These are phyloP conservation scores for Trichophyton rubrum DNA, from an alignment of 2,329 filamentous ascomycete genomes.

Conservation along the genomic window DNA sequence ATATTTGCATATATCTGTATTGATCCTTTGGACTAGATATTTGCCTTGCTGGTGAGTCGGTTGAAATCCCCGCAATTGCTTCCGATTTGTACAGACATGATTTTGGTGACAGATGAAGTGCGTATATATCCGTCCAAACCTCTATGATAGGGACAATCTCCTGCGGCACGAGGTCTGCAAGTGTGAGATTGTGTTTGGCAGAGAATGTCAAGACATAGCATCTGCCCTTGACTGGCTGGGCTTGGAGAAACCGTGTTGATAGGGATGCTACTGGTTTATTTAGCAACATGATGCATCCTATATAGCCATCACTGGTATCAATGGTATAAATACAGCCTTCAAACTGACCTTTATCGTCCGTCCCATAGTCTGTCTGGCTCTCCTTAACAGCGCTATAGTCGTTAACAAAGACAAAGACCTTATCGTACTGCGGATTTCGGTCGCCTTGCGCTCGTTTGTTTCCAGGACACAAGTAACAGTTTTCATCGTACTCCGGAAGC, in stretches of 20 bases:
- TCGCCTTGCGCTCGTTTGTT: slow-evolving; percentile 84
- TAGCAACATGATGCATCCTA: not conserved
- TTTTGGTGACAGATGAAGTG: slow-evolving; percentile 59
- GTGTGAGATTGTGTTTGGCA: slow-evolving; percentile 74
- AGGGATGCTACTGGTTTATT: slow-evolving; percentile 26
- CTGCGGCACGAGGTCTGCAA: slow-evolving; percentile 69
- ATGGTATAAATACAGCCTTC: not conserved
- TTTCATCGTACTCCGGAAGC: slow-evolving; percentile 69
- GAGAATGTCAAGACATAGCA: slow-evolving; percentile 97
- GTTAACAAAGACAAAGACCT: slow-evolving; percentile 90
- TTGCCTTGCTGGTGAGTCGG: slow-evolving; percentile 33
- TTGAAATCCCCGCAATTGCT: slow-evolving; percentile 43
- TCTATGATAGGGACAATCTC: slow-evolving; percentile 75
- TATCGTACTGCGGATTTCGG: slow-evolving; percentile 69
- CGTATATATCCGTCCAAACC: slow-evolving; percentile 87
- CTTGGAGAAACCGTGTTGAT: slow-evolving; percentile 63
- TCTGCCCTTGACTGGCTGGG: slow-evolving; percentile 79
- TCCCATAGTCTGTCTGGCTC: slow-evolving; percentile 66
- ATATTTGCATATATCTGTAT: slow-evolving; percentile 97
- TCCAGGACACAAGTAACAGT: slow-evolving; percentile 90
- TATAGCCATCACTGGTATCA: not conserved
- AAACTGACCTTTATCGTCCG: slow-evolving; percentile 38
- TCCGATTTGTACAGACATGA: slow-evolving; percentile 45
- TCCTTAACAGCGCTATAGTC: slow-evolving; percentile 97
- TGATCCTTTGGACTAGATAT: slow-evolving; percentile 53